phyloP scores from a whole-genome alignment of 1,284 basidiomycete genomes.

The Tylopilus sp. region DNA sequence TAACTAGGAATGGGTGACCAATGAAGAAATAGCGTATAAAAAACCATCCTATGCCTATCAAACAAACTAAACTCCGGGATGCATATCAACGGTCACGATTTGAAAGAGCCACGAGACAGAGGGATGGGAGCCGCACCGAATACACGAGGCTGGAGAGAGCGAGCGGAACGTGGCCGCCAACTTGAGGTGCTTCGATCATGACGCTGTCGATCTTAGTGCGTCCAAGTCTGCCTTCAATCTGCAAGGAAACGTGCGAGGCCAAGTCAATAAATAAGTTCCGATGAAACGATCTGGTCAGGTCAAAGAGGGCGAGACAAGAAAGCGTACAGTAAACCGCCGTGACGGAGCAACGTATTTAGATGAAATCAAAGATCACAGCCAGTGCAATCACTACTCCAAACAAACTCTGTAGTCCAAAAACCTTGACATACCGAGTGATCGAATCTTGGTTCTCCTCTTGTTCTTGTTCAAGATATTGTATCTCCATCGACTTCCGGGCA shows the following conservation, averaged over 20 bases:
- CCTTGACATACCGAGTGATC: slow-evolving; percentile 70
- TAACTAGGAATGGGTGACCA: slow-evolving; percentile 28
- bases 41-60: slow-evolving; percentile 7
- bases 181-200: slow-evolving; percentile 18
- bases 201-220: slow-evolving; percentile 31
- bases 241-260: slow-evolving; percentile 27
- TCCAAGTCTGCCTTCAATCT: slow-evolving; percentile 69
- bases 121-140: slow-evolving; percentile 29
- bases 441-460: slow-evolving; percentile 70
- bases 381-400: slow-evolving; percentile 51
- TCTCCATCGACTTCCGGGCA: slow-evolving; percentile 71
- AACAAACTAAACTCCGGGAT: slow-evolving; percentile 1
- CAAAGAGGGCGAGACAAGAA: slow-evolving; percentile 16
- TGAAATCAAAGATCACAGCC: slow-evolving; percentile 53
- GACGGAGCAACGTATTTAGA: slow-evolving; percentile 34
- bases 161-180: slow-evolving; percentile 1
- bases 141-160: slow-evolving; percentile 29
- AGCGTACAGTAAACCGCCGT: slow-evolving; percentile 18
- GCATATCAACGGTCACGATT: slow-evolving; percentile 16
- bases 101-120: slow-evolving; percentile 23
- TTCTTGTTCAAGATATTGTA: slow-evolving; percentile 71
- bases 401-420: slow-evolving; percentile 58
- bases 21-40: slow-evolving; percentile 28
- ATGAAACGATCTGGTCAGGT: slow-evolving; percentile 10
- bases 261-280: slow-evolving; percentile 39